These are phyloP conservation scores for Caryopteris hybrid DNA, from an alignment of 305 asterid genomes.

Conservation along the genomic window DNA sequence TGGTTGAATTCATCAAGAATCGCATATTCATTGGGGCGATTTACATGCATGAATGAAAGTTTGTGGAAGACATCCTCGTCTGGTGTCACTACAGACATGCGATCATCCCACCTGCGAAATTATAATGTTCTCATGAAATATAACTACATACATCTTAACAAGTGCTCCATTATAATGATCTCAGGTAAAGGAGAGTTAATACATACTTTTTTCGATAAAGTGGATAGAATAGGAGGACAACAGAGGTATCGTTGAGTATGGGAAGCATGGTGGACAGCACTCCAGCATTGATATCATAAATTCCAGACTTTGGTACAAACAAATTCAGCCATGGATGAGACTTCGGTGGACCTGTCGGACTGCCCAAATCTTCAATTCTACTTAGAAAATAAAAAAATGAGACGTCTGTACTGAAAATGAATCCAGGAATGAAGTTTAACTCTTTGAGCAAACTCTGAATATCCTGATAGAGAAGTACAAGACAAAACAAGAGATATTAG, in stretches of 20 bases:
- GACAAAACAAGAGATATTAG: too few species aligned
- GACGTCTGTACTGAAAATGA: conserved; percentile 35
- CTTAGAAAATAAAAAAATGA: conserved; percentile 33
- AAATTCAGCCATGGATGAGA: conserved; percentile 79
- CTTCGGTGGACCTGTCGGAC: conserved; percentile 21
- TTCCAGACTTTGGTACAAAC: conserved; percentile 52
- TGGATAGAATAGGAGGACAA: conserved; percentile 58
- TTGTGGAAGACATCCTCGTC: conserved; percentile 54
- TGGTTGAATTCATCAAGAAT: conserved; percentile 38
- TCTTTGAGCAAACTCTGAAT: conserved; percentile 30
- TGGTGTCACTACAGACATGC: conserved; percentile 55
- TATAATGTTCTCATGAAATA: not conserved
- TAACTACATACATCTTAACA: too few species aligned
- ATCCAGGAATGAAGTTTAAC: conserved; percentile 32
- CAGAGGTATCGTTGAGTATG: conserved; percentile 26
- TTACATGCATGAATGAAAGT: conserved; percentile 39
- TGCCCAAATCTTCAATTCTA: conserved; percentile 12
- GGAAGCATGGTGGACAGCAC: conserved; percentile 47
- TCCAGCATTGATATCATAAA: conserved; percentile 43
- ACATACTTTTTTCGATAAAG: conserved; percentile 39
- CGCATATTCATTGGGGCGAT: conserved; percentile 15
- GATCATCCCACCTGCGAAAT: conserved; percentile 57
- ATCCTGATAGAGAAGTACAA: conserved; percentile 42
- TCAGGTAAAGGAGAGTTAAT: too few species aligned
- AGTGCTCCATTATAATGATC: not conserved